Percentiles rank a stretch among this genome's conserved stretches.
Conservation (phyloP, 2,329 filamentous ascomycete species). For the Arthrinium phaeospermum region DNA sequence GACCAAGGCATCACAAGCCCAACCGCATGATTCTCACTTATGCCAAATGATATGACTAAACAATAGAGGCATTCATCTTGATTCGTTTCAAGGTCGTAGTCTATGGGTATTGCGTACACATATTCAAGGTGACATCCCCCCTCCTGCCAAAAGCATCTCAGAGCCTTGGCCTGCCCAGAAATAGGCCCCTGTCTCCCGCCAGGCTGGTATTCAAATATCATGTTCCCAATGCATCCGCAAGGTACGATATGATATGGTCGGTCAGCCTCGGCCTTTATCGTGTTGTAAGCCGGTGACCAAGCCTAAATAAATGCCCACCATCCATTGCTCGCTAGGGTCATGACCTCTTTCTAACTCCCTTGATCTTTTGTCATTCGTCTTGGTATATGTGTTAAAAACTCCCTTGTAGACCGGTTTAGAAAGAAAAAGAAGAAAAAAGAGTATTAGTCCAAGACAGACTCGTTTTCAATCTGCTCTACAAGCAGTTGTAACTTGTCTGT, state of each 20-base stretch:
- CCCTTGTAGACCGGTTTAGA: not conserved
- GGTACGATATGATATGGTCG: not conserved
- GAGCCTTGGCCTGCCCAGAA: not conserved
- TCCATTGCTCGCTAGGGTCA: not conserved
- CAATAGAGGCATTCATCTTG: not conserved
- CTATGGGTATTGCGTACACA: conserved; percentile 14
- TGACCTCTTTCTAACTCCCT: not conserved
- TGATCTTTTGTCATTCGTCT: not conserved
- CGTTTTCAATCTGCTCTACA: conserved; percentile 44
- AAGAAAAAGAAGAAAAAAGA: not conserved
- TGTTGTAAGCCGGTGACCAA: not conserved
- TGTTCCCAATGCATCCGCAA: conserved; percentile 1
- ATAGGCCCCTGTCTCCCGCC: not conserved
- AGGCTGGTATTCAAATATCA: not conserved
- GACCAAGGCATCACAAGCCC: not conserved
- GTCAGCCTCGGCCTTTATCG: not conserved
- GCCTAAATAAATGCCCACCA: not conserved
- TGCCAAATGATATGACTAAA: not conserved
- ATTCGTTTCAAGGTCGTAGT: conserved; percentile 17
- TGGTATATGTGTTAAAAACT: conserved; percentile 1
- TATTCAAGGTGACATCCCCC: conserved; percentile 2
- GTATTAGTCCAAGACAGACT: conserved; percentile 33
- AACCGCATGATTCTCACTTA: not conserved
- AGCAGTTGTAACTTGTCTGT: conserved; percentile 47
- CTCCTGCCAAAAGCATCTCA: not conserved